Base-by-base conservation (phyloP, 164 flowering plant species). In the Vitis labrusca region DNA sequence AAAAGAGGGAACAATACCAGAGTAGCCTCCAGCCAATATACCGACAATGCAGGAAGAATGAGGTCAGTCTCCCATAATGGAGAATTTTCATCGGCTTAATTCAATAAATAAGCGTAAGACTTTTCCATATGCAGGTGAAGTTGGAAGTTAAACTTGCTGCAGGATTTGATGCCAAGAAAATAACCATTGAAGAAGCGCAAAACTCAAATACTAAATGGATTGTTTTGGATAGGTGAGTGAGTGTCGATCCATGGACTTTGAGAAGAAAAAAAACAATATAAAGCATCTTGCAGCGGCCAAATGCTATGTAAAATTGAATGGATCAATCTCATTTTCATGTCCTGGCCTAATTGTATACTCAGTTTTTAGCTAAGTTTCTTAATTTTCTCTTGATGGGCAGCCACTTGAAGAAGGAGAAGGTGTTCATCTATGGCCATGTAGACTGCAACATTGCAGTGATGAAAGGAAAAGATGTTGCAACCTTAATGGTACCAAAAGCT, bases 101-200 rank as follows among this genome's bases (percentile, higher is more conserved):
- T 37, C 44, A 37, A 37, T 37, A 10, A 10, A n/a, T 62, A 17
- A 4, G 14, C 53, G n/a, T 55, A 16, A 67, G 13, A 16, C 50
- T 50, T 69, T 60, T 17, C 17, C 29, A 27, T 66, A 23, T 76
- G 68, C 75, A 79, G 82, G 88, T 82, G 76, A 84, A 78, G 66
- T 67, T 84, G 73, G 88, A 84, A 71, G 74, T 80, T 59, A 84
- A 80, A 77, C 81, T 82, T 51, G 81, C 81, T 56, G 85, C 82
- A 54, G 85, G 88, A 64, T 79, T 58, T 69, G 58, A 74, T 69
- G 80, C 85, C 10, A 72, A 53, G 29, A 68, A 48, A 48, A 70
- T 80, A 49, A 75, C 84, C 14, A 50, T 82, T 44, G 77, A 82
- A 77, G 83, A 82, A 71, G 85, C 85, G 16, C 79, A 64, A 58